These are phyloP conservation scores for Simplicillium sp. DNA, from an alignment of 2,329 filamentous ascomycete genomes.

Conservation along the genomic window DNA sequence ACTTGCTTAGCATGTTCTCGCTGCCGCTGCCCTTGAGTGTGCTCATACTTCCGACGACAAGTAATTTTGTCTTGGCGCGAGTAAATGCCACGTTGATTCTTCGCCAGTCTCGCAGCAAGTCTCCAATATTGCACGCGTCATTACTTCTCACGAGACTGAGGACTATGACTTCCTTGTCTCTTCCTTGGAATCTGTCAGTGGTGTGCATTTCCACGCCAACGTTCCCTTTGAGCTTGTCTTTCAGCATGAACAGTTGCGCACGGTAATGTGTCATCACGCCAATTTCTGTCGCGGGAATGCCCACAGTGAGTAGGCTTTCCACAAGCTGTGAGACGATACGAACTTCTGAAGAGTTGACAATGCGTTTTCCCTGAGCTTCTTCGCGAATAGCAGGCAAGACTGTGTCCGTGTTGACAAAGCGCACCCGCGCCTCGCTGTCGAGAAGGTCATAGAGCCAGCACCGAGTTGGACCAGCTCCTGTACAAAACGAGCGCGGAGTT, in stretches of 20 bases:
- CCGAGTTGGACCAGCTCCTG: constrained; percentile 30
- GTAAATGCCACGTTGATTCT: constrained; percentile 95
- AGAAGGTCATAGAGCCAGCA: constrained; percentile 77
- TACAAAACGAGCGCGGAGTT: constrained; percentile 44
- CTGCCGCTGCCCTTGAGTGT: constrained; percentile 67
- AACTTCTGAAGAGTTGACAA: constrained; percentile 81
- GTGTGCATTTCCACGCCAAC: constrained; percentile 84
- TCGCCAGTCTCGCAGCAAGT: constrained; percentile 83
- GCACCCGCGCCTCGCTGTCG: constrained; percentile 61
- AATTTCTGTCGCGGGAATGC: constrained; percentile 66
- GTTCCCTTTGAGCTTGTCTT: constrained; percentile 55
- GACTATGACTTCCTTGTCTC: constrained; percentile 89
- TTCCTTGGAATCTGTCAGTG: constrained; percentile 90
- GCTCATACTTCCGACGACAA: constrained; percentile 73
- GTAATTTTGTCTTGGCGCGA: constrained; percentile 79
- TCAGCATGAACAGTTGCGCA: constrained; percentile 77
- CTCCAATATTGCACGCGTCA: constrained; percentile 72
- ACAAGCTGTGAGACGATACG: constrained; percentile 72
- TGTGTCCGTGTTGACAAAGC: constrained; percentile 82
- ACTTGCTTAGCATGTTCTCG: constrained; percentile 67
- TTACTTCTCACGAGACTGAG: constrained; percentile 85
- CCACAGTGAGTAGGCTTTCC: constrained; percentile 63
- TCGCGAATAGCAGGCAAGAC: constrained; percentile 58
- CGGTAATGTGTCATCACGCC: constrained; percentile 97
- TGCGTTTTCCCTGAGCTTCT: constrained; percentile 70